phyloP scores from a whole-genome alignment of 495 filamentous ascomycete species.

The Extremus antarcticus region DNA sequence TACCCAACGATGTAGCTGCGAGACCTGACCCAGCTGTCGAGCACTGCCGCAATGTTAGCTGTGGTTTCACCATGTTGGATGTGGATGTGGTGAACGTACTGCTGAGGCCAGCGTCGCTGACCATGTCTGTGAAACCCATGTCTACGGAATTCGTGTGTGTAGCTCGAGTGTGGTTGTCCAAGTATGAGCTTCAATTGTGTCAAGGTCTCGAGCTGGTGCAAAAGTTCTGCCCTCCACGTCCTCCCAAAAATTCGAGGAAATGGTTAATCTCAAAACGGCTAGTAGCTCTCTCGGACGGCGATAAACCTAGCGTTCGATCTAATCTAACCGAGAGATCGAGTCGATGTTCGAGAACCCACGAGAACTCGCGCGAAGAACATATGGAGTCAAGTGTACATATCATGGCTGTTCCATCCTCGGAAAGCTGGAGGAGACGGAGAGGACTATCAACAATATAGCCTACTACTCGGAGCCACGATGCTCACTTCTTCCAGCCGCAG shows the following conservation, averaged over 20 bases:
- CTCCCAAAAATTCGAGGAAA: no score
- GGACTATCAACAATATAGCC: not conserved
- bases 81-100: conserved; percentile 49
- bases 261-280: no score
- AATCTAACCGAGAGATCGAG: no score
- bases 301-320: no score
- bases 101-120: conserved; percentile 75
- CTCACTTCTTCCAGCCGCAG: not conserved
- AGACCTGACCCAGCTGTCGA: conserved; percentile 82
- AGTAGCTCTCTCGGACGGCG: no score
- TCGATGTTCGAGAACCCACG: not conserved
- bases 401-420: not conserved
- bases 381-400: not conserved
- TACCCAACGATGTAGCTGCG: conserved; percentile 94
- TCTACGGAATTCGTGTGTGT: conserved; percentile 34
- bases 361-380: not conserved
- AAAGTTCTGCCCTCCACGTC: no score
- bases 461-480: not conserved
- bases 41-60: conserved; percentile 47
- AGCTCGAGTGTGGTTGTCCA: not conserved
- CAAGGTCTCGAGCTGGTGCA: no score
- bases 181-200: no score
- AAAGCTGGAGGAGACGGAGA: not conserved
- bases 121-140: conserved; percentile 95
- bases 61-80: not conserved